Evolutionary conservation across 2,329 filamentous ascomycete genomes (phyloP).

Genomic region (Talaromyces verruculosus): DNA sequence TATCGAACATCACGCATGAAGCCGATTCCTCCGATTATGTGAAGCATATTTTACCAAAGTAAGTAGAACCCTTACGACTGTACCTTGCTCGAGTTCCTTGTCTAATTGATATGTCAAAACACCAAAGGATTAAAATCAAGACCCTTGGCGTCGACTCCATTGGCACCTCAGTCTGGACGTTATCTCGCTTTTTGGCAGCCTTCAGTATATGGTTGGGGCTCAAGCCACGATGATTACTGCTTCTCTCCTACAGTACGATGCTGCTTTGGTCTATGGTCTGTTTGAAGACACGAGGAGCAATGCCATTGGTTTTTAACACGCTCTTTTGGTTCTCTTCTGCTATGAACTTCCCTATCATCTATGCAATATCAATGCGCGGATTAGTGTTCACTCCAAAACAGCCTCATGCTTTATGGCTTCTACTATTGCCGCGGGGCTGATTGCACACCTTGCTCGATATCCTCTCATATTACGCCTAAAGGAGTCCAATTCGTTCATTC

Average conservation of each 20-base stretch:
- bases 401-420: neutral
- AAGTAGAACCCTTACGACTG: neutral
- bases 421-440: neutral
- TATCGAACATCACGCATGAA: neutral
- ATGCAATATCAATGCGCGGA: neutral
- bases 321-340: neutral
- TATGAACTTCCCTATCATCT: neutral
- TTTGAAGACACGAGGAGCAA: too few relatives aligned
- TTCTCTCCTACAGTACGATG: too few relatives aligned
- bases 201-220: too few relatives aligned
- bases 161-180: neutral
- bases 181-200: too few relatives aligned
- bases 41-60: neutral
- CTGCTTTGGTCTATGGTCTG: too few relatives aligned
- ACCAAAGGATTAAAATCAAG: neutral
- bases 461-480: neutral
- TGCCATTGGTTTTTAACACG: too few relatives aligned
- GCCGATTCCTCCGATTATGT: neutral
- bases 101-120: neutral
- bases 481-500: neutral
- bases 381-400: neutral
- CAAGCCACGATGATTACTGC: too few relatives aligned
- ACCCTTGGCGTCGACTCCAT: neutral
- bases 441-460: neutral
- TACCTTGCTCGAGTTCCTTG: neutral